Base-by-base conservation (phyloP, 2,329 filamentous ascomycete species). In the Bipolaris victoriae region DNA sequence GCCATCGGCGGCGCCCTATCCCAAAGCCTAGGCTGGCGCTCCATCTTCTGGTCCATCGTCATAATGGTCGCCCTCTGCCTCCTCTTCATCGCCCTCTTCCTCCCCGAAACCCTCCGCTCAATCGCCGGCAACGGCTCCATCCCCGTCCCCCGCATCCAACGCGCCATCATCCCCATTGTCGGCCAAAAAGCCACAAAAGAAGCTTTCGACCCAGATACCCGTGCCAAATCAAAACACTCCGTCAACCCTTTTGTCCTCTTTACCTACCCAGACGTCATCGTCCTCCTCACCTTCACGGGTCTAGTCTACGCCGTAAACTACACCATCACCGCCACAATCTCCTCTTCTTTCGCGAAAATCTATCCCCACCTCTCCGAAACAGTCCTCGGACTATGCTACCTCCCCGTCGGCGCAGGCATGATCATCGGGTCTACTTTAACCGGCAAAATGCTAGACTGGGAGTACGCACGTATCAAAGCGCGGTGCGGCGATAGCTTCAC, bases 381-480 rank as follows among this genome's bases (percentile, higher is more conserved):
- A 4, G 66, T 63, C 1, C 58, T 70, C 1, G 70, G 70, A 2
- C 57, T 72, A 0, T 71, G 80, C 0, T 86, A 84, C 56, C 79
- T 86, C 1, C 81, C 83, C 20, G 84, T 84, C 22, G 84, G 84
- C 0, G 78, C 79, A 0, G 84, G 84, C 0, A 83, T 81, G 16
- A 84, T 86, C 61, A 65, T 84, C 2, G 83, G 83, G 1, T 84
- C 82, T 0, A 68, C 84, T 0, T 64, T 82, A 10, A 83, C 80
- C 0, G 84, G 84, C 16, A 84, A 79, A 47, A 74, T 86, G 31
- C 76, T 86, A 0, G 80, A 86, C 58, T 54, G 69, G 15, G 81
- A 86, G 53, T 86, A 85, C 62, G 75, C 72, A 1, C 76, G 77
- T 0, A 66, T 71, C 54, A 74, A 73, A 44, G 56, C 54, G 16